These are phyloP conservation scores for Juglanconis oblonga DNA, from an alignment of 2,329 filamentous ascomycete species.

Conservation along the genomic window DNA sequence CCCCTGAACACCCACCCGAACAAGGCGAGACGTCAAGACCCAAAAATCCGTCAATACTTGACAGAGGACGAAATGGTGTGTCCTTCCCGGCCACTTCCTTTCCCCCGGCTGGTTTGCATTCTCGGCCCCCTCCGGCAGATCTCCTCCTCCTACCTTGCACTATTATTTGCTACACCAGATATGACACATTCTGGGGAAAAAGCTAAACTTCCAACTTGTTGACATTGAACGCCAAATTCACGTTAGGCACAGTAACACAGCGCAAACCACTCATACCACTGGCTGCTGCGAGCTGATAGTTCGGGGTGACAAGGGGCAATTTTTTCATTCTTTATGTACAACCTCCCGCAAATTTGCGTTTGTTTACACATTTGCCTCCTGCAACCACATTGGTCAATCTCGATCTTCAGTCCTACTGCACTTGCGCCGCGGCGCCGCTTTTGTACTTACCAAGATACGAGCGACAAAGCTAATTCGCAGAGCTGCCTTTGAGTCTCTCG, in stretches of 20 bases:
- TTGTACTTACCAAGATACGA: background rate
- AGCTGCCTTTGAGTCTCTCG: background rate
- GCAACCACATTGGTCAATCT: background rate
- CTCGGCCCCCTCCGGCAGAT: background rate
- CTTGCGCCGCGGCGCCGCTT: background rate
- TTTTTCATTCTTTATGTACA: background rate
- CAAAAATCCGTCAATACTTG: background rate
- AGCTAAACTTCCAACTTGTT: background rate
- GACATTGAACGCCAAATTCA: background rate
- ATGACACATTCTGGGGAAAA: background rate
- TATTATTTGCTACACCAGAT: background rate
- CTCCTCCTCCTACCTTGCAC: background rate
- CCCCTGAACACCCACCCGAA: background rate
- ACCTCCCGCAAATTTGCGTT: background rate
- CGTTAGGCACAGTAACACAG: background rate
- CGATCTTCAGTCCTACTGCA: background rate
- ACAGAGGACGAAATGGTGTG: background rate
- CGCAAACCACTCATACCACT: background rate
- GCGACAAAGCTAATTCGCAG: background rate
- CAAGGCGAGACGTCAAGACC: too few relatives aligned
- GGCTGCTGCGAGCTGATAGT: background rate
- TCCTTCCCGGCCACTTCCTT: background rate
- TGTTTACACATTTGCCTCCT: background rate
- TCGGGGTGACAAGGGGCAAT: background rate
- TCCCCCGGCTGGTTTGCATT: background rate